Base-by-base conservation (phyloP, 1,139 yeast species). In the Geotrichum candidum region DNA sequence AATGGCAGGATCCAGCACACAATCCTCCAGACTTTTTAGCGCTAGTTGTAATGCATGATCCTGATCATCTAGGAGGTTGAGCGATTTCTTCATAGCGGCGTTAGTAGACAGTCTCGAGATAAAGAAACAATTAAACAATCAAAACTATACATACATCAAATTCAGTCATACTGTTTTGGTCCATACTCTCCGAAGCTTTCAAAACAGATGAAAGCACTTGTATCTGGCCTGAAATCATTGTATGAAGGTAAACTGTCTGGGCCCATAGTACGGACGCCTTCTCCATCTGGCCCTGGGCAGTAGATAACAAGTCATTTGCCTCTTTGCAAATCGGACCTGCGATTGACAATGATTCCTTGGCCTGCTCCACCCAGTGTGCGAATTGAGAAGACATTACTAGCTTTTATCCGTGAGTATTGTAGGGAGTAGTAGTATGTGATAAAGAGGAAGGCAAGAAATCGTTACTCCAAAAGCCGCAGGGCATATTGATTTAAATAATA, bases 261-360 rank as follows among this genome's bases (percentile, higher is more conserved):
- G 76, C 71, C 75, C 76, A 73, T n/a, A 73, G 65, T 0, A 71
- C 68, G 1, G 73, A 69, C 13, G 76, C 70, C 56, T 68, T 66
- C 65, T 75, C 78, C 11, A 72, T 68, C 29, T 69, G 70, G 33
- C 63, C 63, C 51, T 71, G 63, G 13, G 70, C 67, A 23, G 70
- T 69, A 10, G 68, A 63, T n/a, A 73, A 68, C 22, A 69, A 62
- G 7, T 68, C 67, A 63, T 73, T 75, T 33, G 77, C 77, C 46
- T 70, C 74, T n/a, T 70, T 67, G 58, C 77, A 75, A 35, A 74
- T 68, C 6, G 76, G 76, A 11, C 75, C 78, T 0, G 77, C 78
- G 18, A 69, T 68, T 2, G 75, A 68, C 22, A 75, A 67, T 2
- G 76, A 72, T 59, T 65, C 70, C 61, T 74, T 70, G 6, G 78